These are phyloP conservation scores for Fusarium coicis DNA, from an alignment of 2,329 filamentous ascomycete genomes.

Conservation along the genomic window DNA sequence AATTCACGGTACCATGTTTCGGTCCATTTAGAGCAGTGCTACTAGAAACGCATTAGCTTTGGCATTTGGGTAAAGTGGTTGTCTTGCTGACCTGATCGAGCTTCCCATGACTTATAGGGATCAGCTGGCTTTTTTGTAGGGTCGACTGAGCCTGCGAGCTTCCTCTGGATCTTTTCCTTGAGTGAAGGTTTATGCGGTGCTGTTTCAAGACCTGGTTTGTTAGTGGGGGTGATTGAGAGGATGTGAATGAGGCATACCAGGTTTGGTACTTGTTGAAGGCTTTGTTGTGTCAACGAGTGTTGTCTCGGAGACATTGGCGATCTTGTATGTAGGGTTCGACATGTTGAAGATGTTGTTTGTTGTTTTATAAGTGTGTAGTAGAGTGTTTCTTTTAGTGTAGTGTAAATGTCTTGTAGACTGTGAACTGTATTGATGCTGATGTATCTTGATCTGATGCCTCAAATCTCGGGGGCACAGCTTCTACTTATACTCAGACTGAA, in stretches of 20 bases:
- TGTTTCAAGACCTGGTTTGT: conserved; percentile 11
- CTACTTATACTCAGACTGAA: conserved; percentile 30
- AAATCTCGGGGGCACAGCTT: neutral
- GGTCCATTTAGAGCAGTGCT: conserved; percentile 29
- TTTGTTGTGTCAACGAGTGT: conserved; percentile 40
- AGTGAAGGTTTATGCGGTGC: conserved; percentile 26
- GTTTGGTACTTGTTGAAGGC: conserved; percentile 25
- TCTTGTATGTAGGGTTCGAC: conserved; percentile 35
- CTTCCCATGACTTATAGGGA: conserved; percentile 42
- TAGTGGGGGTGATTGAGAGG: neutral
- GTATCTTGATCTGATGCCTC: neutral
- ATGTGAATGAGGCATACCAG: conserved; percentile 8
- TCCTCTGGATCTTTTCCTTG: conserved; percentile 40
- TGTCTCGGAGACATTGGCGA: conserved; percentile 38
- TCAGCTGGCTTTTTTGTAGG: conserved; percentile 37
- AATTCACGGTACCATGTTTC: neutral
- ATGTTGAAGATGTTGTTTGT: conserved; percentile 5
- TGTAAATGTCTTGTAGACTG: conserved; percentile 1
- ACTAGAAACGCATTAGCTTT: conserved; percentile 16
- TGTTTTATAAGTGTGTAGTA: neutral
- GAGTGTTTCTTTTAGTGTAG: neutral
- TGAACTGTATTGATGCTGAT: conserved; percentile 4
- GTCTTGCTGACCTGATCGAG: conserved; percentile 36
- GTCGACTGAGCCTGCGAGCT: conserved; percentile 34
- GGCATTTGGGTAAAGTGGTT: neutral